A percentile compares a stretch with the other conserved stretches of the same genome.
Evolutionary conservation across 768 basidiomycete genomes (phyloP).

Genomic region (Calvatia gigantea): DNA sequence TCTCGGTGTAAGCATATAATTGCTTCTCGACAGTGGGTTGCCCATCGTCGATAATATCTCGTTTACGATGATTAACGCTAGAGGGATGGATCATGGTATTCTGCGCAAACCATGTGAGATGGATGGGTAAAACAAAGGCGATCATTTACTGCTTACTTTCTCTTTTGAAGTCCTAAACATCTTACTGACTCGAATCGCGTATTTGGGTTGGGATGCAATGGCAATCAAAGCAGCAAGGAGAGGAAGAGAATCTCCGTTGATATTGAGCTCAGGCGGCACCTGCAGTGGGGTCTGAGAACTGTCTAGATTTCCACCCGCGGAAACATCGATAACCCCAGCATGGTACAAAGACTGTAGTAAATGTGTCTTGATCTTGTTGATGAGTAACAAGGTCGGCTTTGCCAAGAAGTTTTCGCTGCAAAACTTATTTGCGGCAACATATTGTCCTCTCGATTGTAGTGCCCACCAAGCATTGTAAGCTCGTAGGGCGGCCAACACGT

Average conservation of each 20-base stretch:
- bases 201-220: slow-evolving; percentile 86
- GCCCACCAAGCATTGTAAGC: slow-evolving; percentile 84
- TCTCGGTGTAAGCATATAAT: slow-evolving; percentile 80
- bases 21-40: slow-evolving; percentile 54
- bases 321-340: slow-evolving; percentile 79
- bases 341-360: slow-evolving; percentile 73
- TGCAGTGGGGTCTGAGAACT: slow-evolving; percentile 16
- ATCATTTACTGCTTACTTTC: slow-evolving; percentile 51
- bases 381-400: slow-evolving; percentile 77
- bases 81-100: slow-evolving; percentile 76
- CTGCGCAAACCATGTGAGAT: slow-evolving; percentile 35
- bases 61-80: slow-evolving; percentile 79
- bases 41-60: slow-evolving; percentile 29
- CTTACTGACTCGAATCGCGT: slow-evolving; percentile 73
- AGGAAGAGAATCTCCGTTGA: slow-evolving; percentile 70
- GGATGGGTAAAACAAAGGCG: slow-evolving; percentile 9
- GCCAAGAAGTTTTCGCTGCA: slow-evolving; percentile 84
- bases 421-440: slow-evolving; percentile 66
- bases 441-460: slow-evolving; percentile 64
- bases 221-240: slow-evolving; percentile 82
- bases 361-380: slow-evolving; percentile 78
- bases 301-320: slow-evolving; percentile 56
- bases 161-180: slow-evolving; percentile 76
- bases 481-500: slow-evolving; percentile 71
- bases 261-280: slow-evolving; percentile 67